Percentiles rank a stretch among this genome's conserved stretches.
phyloP scores from a whole-genome alignment of 2,329 filamentous ascomycete species.

The Aureobasidium sp. region DNA sequence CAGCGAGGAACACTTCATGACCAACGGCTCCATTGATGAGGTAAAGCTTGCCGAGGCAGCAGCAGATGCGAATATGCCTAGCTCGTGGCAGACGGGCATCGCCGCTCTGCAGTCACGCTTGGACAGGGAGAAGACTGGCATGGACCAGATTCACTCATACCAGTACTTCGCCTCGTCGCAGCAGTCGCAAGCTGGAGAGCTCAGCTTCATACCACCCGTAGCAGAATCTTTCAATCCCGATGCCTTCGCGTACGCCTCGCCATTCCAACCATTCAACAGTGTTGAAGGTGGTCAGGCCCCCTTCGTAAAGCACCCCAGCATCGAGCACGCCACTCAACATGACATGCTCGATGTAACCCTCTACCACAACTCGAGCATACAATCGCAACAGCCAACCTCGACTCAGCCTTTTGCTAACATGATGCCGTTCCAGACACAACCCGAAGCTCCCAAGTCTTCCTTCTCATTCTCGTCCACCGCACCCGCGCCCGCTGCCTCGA shows the following conservation, averaged over 20 bases:
- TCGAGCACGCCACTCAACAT: slow-evolving; percentile 1
- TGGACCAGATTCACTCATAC: not conserved
- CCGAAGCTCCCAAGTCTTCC: not conserved
- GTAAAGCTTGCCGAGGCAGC: not conserved
- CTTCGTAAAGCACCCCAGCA: not conserved
- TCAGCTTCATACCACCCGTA: not conserved
- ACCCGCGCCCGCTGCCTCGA: not conserved
- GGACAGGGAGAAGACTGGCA: slow-evolving; percentile 3
- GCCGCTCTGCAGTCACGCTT: slow-evolving; percentile 1
- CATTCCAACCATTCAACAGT: slow-evolving; percentile 7
- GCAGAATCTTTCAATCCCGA: not conserved
- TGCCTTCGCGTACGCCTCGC: not conserved
- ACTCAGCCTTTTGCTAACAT: not conserved
- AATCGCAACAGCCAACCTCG: not conserved
- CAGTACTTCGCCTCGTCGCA: not conserved
- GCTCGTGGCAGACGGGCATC: slow-evolving; percentile 2
- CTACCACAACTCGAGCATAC: not conserved
- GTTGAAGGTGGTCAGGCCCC: not conserved
- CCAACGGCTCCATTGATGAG: not conserved
- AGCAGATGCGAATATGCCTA: not conserved
- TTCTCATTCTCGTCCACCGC: slow-evolving; percentile 1
- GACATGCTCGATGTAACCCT: not conserved
- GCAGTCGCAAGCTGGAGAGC: not conserved
- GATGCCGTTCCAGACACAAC: not conserved
- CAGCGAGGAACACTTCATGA: not conserved